phyloP scores from a whole-genome alignment of 2,329 filamentous ascomycete genomes.

The Chrysoporthe deuterocubensis region DNA sequence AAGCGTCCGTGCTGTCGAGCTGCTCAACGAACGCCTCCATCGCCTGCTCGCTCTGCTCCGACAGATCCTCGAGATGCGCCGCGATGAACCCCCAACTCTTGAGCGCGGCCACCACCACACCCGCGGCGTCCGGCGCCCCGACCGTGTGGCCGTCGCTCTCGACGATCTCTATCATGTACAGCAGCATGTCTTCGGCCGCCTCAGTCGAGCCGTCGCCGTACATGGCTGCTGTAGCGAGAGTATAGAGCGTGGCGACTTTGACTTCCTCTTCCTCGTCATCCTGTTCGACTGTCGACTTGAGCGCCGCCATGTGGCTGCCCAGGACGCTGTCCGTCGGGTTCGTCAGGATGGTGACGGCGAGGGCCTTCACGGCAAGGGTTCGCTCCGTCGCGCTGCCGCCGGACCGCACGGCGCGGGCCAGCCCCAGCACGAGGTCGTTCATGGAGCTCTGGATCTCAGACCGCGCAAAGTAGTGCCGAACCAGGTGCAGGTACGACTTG shows the following conservation, averaged over 20 bases:
- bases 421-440: constrained; percentile 64
- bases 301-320: constrained; percentile 58
- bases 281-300: constrained; percentile 69
- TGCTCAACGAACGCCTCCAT: constrained; percentile 85
- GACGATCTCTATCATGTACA: constrained; percentile 76
- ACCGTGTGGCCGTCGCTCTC: constrained; percentile 78
- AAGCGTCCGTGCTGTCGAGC: constrained; percentile 72
- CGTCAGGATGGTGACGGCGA: constrained; percentile 72
- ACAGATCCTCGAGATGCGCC: constrained; percentile 75
- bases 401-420: constrained; percentile 72
- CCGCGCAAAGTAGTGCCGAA: constrained; percentile 71
- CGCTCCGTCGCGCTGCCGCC: constrained; percentile 72
- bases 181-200: constrained; percentile 72
- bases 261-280: constrained; percentile 70
- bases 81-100: constrained; percentile 81
- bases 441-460: constrained; percentile 63
- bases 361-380: constrained; percentile 70
- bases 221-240: constrained; percentile 72
- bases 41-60: constrained; percentile 70
- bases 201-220: constrained; percentile 75
- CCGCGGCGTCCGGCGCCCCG: constrained; percentile 70
- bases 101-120: constrained; percentile 74
- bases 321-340: constrained; percentile 69
- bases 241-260: constrained; percentile 74
- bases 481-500: constrained; percentile 63